Percentiles rank a stretch among this genome's conserved stretches.
These are phyloP conservation scores for Thalassiosira mediterranea DNA, from an alignment of 352 stramenopile species.

Conservation along the genomic window DNA sequence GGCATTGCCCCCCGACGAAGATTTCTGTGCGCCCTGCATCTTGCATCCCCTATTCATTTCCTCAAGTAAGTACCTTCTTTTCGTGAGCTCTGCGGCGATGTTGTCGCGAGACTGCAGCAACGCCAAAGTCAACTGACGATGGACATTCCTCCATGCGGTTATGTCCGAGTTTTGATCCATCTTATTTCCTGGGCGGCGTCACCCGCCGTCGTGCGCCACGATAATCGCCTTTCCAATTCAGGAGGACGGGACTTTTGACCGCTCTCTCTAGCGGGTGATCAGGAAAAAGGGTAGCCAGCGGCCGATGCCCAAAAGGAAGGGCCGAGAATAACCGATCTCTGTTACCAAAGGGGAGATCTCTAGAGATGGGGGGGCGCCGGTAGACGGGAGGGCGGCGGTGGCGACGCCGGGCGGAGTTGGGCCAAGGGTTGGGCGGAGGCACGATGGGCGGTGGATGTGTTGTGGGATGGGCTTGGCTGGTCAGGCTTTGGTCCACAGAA, in stretches of 20 bases:
- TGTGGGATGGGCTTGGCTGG: too few relatives aligned
- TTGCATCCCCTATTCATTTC: slow-evolving; percentile 61
- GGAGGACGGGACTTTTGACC: background rate
- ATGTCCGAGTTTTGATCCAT: slow-evolving; percentile 42
- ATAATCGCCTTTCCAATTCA: background rate
- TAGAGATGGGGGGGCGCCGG: too few relatives aligned
- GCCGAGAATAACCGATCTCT: too few relatives aligned
- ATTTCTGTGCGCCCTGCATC: slow-evolving; percentile 8
- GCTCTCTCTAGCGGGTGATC: background rate
- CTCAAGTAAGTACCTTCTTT: slow-evolving; percentile 71
- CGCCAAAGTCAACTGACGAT: slow-evolving; percentile 53
- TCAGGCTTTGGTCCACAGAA: too few relatives aligned
- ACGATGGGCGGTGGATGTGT: too few relatives aligned
- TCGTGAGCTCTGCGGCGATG: slow-evolving; percentile 59
- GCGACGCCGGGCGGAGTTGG: too few relatives aligned
- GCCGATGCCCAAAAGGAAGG: background rate
- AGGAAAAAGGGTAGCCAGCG: background rate
- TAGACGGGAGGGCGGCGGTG: too few relatives aligned
- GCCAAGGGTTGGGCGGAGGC: too few relatives aligned
- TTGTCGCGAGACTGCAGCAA: slow-evolving; percentile 60
- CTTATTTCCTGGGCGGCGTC: background rate
- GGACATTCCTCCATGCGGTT: slow-evolving; percentile 65
- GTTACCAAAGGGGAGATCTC: too few relatives aligned
- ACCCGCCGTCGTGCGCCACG: background rate
- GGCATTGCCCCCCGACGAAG: background rate